phyloP scores from a whole-genome alignment of 2,329 filamentous ascomycete genomes.

The Aspergillus sp. region DNA sequence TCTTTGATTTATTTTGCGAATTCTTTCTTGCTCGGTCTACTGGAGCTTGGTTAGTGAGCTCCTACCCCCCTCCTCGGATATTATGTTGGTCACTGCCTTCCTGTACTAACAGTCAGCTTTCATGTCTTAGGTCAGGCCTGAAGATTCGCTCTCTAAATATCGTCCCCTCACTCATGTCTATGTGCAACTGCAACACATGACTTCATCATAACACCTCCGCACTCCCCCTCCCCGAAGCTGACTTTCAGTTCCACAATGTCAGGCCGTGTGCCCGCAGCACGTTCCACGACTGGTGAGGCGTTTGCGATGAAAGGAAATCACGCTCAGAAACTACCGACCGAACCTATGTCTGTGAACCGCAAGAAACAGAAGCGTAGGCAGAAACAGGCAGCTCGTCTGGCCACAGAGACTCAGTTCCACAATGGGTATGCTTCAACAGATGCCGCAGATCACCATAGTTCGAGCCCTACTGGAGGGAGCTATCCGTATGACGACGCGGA shows the following conservation, averaged over 20 bases:
- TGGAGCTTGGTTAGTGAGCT: too few species aligned
- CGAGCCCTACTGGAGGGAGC: slow-evolving; percentile 20
- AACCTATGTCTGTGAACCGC: slow-evolving; percentile 63
- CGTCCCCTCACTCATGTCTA: too few species aligned
- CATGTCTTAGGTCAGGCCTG: too few species aligned
- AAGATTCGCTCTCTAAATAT: too few species aligned
- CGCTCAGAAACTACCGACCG: slow-evolving; percentile 7
- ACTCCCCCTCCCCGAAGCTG: slow-evolving; percentile 11
- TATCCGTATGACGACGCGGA: slow-evolving; percentile 26
- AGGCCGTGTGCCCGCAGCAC: slow-evolving; percentile 21
- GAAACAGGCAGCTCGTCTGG: slow-evolving; percentile 72
- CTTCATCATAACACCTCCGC: slow-evolving; percentile 12
- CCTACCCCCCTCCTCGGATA: too few species aligned
- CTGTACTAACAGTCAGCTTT: too few species aligned
- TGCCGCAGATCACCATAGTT: slow-evolving; percentile 30
- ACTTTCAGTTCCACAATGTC: slow-evolving; percentile 22
- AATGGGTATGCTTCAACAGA: slow-evolving; percentile 22
- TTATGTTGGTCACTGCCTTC: too few species aligned
- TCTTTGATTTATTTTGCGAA: too few species aligned
- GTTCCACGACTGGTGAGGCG: slow-evolving; percentile 24
- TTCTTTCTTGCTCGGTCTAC: too few species aligned
- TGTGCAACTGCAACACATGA: slow-evolving; percentile 1
- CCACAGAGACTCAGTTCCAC: slow-evolving; percentile 46
- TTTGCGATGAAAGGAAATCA: slow-evolving; percentile 14
- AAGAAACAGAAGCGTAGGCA: slow-evolving; percentile 94